Evolutionary conservation across 2,329 filamentous ascomycete genomes (phyloP).

Genomic region (Trichoderma afroharzianum): DNA sequence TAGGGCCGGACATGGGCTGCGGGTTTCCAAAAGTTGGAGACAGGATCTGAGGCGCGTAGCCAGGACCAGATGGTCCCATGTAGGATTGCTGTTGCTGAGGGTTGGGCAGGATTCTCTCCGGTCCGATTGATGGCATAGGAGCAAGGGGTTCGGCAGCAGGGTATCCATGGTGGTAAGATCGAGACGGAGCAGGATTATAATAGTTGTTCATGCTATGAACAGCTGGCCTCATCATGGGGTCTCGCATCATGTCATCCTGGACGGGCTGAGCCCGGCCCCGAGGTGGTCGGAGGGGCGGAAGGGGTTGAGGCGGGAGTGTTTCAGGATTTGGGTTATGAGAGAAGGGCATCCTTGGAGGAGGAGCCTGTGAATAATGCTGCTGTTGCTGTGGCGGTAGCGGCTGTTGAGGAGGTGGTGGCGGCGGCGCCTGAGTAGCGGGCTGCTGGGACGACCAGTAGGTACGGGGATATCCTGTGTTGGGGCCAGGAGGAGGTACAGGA

Average conservation of each 20-base stretch:
- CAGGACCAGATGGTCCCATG: constrained; percentile 34
- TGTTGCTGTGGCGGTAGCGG: neutral
- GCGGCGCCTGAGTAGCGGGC: constrained; percentile 28
- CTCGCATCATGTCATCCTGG: constrained; percentile 32
- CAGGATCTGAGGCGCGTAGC: constrained; percentile 32
- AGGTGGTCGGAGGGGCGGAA: constrained; percentile 39
- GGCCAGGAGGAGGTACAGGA: constrained; percentile 11
- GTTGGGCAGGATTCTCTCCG: constrained; percentile 35
- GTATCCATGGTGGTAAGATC: constrained; percentile 33
- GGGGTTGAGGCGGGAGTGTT: constrained; percentile 35
- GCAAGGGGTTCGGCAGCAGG: constrained; percentile 29
- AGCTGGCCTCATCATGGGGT: constrained; percentile 31
- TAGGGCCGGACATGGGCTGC: constrained; percentile 28
- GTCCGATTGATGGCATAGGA: constrained; percentile 29
- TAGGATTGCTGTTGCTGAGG: constrained; percentile 32
- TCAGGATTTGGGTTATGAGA: constrained; percentile 35
- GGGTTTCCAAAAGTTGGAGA: constrained; percentile 37
- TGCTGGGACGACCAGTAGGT: constrained; percentile 35
- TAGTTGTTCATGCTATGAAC: constrained; percentile 29
- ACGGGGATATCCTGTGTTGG: constrained; percentile 26
- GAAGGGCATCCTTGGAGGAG: constrained; percentile 34
- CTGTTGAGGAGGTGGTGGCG: constrained; percentile 19
- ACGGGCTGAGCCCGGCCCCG: constrained; percentile 34
- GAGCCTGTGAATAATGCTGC: constrained; percentile 18
- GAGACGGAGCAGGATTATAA: constrained; percentile 29